Evolutionary conservation across 1,139 yeast species (phyloP).

Genomic region (Candida sojae): DNA sequence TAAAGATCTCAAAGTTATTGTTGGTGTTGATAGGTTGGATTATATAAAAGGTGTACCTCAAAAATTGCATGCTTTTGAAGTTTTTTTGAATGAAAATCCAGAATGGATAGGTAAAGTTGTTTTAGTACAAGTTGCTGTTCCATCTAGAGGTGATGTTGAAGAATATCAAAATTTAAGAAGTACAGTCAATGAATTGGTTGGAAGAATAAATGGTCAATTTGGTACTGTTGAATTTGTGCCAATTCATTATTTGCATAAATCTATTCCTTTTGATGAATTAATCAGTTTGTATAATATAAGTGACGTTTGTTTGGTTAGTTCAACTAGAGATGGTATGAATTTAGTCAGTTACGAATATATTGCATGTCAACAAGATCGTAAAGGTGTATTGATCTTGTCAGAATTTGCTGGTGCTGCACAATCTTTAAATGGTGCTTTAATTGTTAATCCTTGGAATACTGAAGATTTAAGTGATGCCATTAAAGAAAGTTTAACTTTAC

Average conservation of each 20-base stretch:
- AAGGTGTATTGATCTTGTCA: constrained; percentile 83
- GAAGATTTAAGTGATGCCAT: constrained; percentile 90
- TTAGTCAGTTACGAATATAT: constrained; percentile 94
- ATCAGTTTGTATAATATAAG: constrained; percentile 82
- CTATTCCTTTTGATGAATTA: constrained; percentile 87
- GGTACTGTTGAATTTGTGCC: constrained; percentile 98
- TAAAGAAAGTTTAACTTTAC: constrained; percentile 82
- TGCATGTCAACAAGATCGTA: constrained; percentile 87
- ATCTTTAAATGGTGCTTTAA: constrained; percentile 86
- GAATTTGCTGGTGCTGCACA: constrained; percentile 99
- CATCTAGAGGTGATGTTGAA: constrained; percentile 97
- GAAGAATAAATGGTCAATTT: constrained; percentile 92
- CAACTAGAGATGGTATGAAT: constrained; percentile 98
- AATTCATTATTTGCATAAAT: constrained; percentile 92
- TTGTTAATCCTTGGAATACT: constrained; percentile 98
- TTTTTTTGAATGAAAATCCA: constrained; percentile 88
- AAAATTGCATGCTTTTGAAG: constrained; percentile 92
- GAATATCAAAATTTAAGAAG: constrained; percentile 94
- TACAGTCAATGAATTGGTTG: constrained; percentile 93
- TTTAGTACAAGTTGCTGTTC: constrained; percentile 95
- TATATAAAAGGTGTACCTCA: constrained; percentile 98
- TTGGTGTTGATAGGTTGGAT: constrained; percentile 94
- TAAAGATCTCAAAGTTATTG: constrained; percentile 76
- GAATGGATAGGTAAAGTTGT: constrained; percentile 99
- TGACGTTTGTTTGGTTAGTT: constrained; percentile 89